Percentiles rank a stretch among this genome's conserved stretches.
Conservation (phyloP, 805 yeast genomes). For the Cyberlindnera mycetangii region DNA sequence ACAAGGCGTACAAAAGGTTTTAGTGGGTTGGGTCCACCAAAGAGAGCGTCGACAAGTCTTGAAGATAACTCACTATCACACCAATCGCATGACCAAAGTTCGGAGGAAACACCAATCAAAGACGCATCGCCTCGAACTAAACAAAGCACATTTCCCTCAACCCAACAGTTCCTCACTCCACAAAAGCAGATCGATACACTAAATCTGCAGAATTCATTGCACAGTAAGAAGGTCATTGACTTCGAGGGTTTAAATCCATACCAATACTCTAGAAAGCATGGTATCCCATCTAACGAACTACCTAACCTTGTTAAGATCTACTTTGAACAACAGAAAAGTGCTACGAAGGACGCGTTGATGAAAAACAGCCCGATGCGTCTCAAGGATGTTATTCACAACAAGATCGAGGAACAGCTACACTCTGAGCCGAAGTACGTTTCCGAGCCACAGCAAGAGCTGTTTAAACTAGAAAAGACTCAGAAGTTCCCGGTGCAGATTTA, state of each 20-base stretch:
- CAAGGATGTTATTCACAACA: constrained; percentile 20
- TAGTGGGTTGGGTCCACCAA: constrained; percentile 35
- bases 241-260: constrained; percentile 40
- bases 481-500: constrained; percentile 7
- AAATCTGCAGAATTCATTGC: not conserved
- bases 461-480: constrained; percentile 7
- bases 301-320: constrained; percentile 35
- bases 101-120: constrained; percentile 26
- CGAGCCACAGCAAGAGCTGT: constrained; percentile 17
- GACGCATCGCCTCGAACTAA: constrained; percentile 6
- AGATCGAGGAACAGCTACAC: constrained; percentile 27
- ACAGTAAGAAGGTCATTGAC: constrained; percentile 16
- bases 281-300: constrained; percentile 35
- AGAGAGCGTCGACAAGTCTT: constrained; percentile 26
- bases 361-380: constrained; percentile 26
- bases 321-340: constrained; percentile 36
- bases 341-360: constrained; percentile 27
- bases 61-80: constrained; percentile 1
- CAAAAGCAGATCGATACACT: not conserved
- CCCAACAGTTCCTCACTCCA: constrained; percentile 2
- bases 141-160: not conserved
- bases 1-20: constrained; percentile 30
- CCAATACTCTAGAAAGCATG: constrained; percentile 36
- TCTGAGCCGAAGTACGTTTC: constrained; percentile 19
- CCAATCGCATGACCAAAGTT: constrained; percentile 1